Evolutionary conservation across 1,284 basidiomycete genomes (phyloP).

Genomic region (Blastosporella zonata): DNA sequence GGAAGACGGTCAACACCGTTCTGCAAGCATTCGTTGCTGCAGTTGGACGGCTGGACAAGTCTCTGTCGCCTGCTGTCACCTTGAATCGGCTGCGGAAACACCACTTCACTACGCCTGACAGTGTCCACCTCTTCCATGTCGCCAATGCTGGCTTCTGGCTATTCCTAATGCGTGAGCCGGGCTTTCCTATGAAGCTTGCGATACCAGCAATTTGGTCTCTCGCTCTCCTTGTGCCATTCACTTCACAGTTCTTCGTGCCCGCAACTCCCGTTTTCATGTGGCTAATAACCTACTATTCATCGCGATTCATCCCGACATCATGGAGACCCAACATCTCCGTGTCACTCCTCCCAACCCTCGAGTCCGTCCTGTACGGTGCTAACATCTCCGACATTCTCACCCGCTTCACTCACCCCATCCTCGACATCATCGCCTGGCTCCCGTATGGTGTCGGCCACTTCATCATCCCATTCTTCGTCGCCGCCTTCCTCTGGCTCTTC

Average conservation of each 20-base stretch:
- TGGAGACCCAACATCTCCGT: slow-evolving; percentile 87
- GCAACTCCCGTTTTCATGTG: slow-evolving; percentile 86
- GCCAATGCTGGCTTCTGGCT: slow-evolving; percentile 73
- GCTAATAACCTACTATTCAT: slow-evolving; percentile 84
- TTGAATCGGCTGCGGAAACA: slow-evolving; percentile 61
- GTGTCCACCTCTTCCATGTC: slow-evolving; percentile 64
- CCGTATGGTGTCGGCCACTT: slow-evolving; percentile 96
- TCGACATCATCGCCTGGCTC: slow-evolving; percentile 94
- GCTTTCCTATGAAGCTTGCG: slow-evolving; percentile 73
- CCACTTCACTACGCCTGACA: slow-evolving; percentile 58
- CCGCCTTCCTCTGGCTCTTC: slow-evolving; percentile 56
- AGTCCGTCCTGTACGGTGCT: slow-evolving; percentile 92
- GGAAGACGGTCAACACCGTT: slow-evolving; percentile 25
- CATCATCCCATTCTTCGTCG: slow-evolving; percentile 75
- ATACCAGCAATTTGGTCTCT: slow-evolving; percentile 75
- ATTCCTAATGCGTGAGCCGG: slow-evolving; percentile 70
- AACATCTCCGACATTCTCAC: slow-evolving; percentile 98
- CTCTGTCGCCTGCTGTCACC: slow-evolving; percentile 67
- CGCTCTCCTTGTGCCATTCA: slow-evolving; percentile 80
- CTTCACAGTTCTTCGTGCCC: slow-evolving; percentile 90
- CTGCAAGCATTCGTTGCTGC: slow-evolving; percentile 56
- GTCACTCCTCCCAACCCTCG: slow-evolving; percentile 89
- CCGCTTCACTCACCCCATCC: slow-evolving; percentile 85
- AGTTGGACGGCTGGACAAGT: slow-evolving; percentile 73
- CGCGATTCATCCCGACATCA: slow-evolving; percentile 76